phyloP scores from a whole-genome alignment of 2,329 filamentous ascomycete genomes.

The Scorias spongiosa region DNA sequence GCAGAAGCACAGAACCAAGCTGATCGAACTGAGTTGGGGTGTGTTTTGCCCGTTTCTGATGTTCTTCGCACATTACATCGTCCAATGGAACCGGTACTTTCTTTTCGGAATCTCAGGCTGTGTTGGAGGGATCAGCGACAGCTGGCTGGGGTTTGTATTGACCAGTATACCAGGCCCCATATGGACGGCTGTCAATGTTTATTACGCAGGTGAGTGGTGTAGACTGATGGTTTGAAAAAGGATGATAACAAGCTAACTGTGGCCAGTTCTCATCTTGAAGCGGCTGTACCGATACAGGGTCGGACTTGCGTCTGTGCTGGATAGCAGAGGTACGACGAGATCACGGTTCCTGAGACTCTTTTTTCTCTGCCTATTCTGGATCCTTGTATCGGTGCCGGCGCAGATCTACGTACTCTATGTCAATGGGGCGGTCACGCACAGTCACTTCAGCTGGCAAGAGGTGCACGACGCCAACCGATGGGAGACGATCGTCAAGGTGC shows the following conservation, averaged over 20 bases:
- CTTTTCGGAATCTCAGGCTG: slow-evolving; percentile 47
- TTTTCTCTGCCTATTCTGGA: slow-evolving; percentile 36
- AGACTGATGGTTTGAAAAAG: not conserved
- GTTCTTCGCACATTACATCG: slow-evolving; percentile 42
- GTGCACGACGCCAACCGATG: slow-evolving; percentile 37
- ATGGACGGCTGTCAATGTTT: slow-evolving; percentile 36
- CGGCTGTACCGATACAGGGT: slow-evolving; percentile 46
- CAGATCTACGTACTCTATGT: slow-evolving; percentile 35
- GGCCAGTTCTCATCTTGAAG: slow-evolving; percentile 40
- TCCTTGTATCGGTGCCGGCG: slow-evolving; percentile 38
- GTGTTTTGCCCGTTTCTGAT: slow-evolving; percentile 39
- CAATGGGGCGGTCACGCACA: slow-evolving; percentile 20
- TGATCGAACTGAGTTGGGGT: slow-evolving; percentile 41
- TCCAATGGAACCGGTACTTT: slow-evolving; percentile 44
- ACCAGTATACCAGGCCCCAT: slow-evolving; percentile 41
- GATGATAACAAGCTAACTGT: not conserved
- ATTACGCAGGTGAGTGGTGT: slow-evolving; percentile 40
- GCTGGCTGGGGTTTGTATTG: slow-evolving; percentile 42
- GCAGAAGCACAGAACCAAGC: slow-evolving; percentile 30
- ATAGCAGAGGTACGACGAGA: slow-evolving; percentile 37
- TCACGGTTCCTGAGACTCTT: slow-evolving; percentile 49
- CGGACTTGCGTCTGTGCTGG: slow-evolving; percentile 42
- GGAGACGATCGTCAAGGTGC: slow-evolving; percentile 33
- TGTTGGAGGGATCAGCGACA: slow-evolving; percentile 35
- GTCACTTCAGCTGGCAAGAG: slow-evolving; percentile 31